A percentile compares a stretch with the other conserved stretches of the same genome.
phyloP scores from a whole-genome alignment of 2,329 filamentous ascomycete species.

The Fusarium sambucinum region DNA sequence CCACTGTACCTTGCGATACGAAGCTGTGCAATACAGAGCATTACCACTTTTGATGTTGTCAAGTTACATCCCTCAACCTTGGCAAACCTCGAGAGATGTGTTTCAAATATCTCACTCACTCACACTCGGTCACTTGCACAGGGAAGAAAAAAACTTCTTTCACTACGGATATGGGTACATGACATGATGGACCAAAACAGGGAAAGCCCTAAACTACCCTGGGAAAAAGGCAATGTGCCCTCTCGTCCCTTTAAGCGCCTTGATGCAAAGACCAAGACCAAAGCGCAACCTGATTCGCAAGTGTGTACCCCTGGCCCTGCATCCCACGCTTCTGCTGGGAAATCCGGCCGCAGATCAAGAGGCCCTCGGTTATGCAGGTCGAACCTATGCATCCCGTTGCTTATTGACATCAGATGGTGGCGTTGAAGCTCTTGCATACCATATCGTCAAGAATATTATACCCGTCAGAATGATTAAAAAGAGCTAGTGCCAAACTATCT shows the following conservation, averaged over 20 bases:
- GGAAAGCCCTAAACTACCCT: conserved; percentile 30
- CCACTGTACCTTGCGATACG: background rate
- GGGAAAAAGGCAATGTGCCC: conserved; percentile 15
- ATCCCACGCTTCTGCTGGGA: conserved; percentile 52
- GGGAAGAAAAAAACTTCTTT: background rate
- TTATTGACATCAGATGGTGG: conserved; percentile 44
- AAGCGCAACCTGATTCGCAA: conserved; percentile 43
- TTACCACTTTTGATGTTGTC: background rate
- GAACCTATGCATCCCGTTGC: conserved; percentile 45
- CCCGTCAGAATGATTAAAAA: background rate
- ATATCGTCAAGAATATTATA: conserved; percentile 13
- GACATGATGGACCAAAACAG: conserved; percentile 18
- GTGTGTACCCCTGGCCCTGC: conserved; percentile 32
- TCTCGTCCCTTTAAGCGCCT: conserved; percentile 47
- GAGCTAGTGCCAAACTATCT: background rate
- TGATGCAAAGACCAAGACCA: conserved; percentile 45
- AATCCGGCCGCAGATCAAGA: conserved; percentile 53
- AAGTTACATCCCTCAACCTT: background rate
- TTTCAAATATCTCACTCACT: conserved; percentile 7
- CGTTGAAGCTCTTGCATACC: conserved; percentile 20
- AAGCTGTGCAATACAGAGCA: background rate
- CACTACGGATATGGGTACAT: conserved; percentile 11
- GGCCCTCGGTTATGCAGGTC: conserved; percentile 57
- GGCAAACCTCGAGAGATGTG: background rate
- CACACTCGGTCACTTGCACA: background rate